Evolutionary conservation across 2,329 filamentous ascomycete genomes (phyloP), one percentile per base, ranked within the genome.

Genomic region (Xylariales sp.): DNA sequence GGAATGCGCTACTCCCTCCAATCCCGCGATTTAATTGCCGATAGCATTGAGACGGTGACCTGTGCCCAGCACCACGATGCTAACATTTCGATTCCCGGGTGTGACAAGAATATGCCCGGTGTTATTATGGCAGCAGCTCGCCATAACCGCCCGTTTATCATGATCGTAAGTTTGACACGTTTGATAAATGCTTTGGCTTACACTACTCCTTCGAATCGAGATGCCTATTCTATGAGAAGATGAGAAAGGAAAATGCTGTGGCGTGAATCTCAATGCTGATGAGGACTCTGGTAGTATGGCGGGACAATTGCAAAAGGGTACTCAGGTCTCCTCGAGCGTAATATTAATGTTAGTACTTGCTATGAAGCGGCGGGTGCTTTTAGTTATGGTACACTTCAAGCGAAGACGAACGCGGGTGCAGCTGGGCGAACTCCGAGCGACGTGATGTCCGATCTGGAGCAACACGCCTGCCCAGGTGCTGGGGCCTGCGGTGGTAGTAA

Each of bases 21-120:
- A 78, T 93, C 91, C 1, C 88, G 94, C 67, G 94, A 98, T 77
- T 90, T 97, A 72, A 97, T 98, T 72, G 94, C 94, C 71, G 94
- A 98, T 81, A 94, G 91, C 73, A 94, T 97, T 76, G 95, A 98
- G 82, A 94, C 93, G 1, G 92, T 97, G 46, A 97, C 94, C 1
- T 95, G 91, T 78, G 95, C 93, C 5, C 94, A 97, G 78, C 91
- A 92, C 74, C 93, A 97, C 80, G 95, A 97, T 78, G 95, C 94
- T 66, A 97, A 94, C 79, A 94, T 97, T 78, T 90, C 93, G 36
- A 95, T 97, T 73, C 94, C 95, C 0, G 94, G 94, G 10, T 97
- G 94, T 79, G 94, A 97, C 83, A 97, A 97, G 87, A 97, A 97
- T 80, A 97, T 97, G 95, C 94, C 94, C 0, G 94, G 94, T 71